These are phyloP conservation scores for Physaria fendleri DNA, from an alignment of 345 rosid genomes.

Conservation along the genomic window DNA sequence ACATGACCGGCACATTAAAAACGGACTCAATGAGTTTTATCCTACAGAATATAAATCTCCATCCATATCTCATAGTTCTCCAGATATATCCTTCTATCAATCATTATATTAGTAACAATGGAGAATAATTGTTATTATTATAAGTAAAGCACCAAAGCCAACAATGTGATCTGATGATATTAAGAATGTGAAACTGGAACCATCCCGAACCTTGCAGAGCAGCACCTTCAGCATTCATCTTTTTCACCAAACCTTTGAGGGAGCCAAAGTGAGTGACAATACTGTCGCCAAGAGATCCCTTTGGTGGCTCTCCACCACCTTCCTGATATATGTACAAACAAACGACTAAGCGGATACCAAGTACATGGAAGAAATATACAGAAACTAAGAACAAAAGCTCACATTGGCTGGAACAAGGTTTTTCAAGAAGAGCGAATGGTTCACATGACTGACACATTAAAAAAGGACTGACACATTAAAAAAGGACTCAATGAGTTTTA, in stretches of 20 bases:
- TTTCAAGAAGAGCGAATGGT: slow-evolving; percentile 94
- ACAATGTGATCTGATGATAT: not conserved
- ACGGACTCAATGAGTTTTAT: not conserved
- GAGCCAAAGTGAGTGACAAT: slow-evolving; percentile 80
- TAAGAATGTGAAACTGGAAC: slow-evolving; percentile 35
- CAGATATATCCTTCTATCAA: no score
- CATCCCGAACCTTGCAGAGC: slow-evolving; percentile 98
- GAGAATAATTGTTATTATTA: no score
- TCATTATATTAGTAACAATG: no score
- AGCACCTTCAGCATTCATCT: slow-evolving; percentile 91
- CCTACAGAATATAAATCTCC: not conserved
- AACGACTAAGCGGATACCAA: slow-evolving; percentile 4
- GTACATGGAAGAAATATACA: not conserved
- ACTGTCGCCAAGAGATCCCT: slow-evolving; percentile 65
- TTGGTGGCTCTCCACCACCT: slow-evolving; percentile 96
- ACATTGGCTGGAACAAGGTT: slow-evolving; percentile 66
- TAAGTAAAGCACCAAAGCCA: not conserved
- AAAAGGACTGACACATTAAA: slow-evolving; percentile 33
- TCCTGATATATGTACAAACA: slow-evolving; percentile 36
- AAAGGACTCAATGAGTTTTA: not conserved
- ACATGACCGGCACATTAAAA: no score
- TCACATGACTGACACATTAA: slow-evolving; percentile 59
- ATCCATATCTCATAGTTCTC: not conserved
- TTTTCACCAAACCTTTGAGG: slow-evolving; percentile 61
- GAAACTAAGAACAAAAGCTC: slow-evolving; percentile 27